Evolutionary conservation across 208 protist genomes (phyloP), one percentile per base, ranked within the genome.

Genomic region (Crithidia brevicula): DNA sequence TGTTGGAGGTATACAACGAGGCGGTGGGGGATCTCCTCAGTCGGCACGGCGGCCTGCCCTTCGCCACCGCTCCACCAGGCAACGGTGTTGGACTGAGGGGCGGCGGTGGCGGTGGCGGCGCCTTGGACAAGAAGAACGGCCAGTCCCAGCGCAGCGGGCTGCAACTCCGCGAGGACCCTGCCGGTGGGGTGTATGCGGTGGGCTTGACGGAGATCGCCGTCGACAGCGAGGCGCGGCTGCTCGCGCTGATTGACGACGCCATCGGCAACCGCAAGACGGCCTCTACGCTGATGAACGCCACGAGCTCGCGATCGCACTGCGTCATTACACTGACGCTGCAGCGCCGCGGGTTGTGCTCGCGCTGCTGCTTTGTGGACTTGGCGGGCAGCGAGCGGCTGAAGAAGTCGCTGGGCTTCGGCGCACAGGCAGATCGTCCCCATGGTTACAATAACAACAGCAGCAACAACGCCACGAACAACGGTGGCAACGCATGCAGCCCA

Each of bases 1-100:
- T 90, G 40, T 64, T 98, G 30, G 96, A 98, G 52, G 93, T 98
- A 57, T 98, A 98, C 83, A 98, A 98, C 70, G 97, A 98, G 66
- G 62, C 69, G 1, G 61, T 98, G 25, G 81, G 81, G 40, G 97
- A 98, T 59, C 77, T 98, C 8, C 74, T 98, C 11, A 70, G 43
- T 42, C 27, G 28, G 11, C 31, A 43, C 28, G 67, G n/a, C 40
- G 46, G 38, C 45, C 36, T 36, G 36, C 50, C 40, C 15, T 33
- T 42, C 30, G 43, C 40, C 2, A 31, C 53, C n/a, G 18, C 52
- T 15, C 8, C 10, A 10, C 25, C 43, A 43, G 47, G 45, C 11
- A 56, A 28, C 15, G 51, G 69, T n/a, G 23, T 3, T 20, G 50
- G 59, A 5, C 4, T 4, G 10, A n/a, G 16, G 9, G 31, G 34